Evolutionary conservation across 768 basidiomycete genomes (phyloP), one percentile per base, ranked within the genome.

Genomic region (Leccinum disarticulatum): DNA sequence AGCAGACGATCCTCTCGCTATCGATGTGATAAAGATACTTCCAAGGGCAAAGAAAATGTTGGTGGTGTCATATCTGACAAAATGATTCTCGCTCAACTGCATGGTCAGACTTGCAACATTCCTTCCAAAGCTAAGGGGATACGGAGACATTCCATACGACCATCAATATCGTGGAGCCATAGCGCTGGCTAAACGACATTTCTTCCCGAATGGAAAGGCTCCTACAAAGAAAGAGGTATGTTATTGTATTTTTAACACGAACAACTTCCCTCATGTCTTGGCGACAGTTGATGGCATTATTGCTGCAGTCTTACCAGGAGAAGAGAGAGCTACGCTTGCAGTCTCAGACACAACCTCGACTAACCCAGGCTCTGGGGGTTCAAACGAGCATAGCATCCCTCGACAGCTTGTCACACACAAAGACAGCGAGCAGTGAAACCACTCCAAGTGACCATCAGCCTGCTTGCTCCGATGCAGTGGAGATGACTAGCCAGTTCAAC

Each of bases 61-160:
- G 28, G 67, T 67, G 25, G 41, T 8, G 8, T 41, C 11, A 6
- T 36, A 7, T 60, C 35, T 53, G 9, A 17, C 25, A 9, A 3
- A 6, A n/a, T 25, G 28, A 31, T 47, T 46, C 35, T 48, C 1
- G 27, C 51, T 65, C 15, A 61, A 53, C 33, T 27, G 6, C 8
- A 8, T 43, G 46, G 19, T 58, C 54, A 72, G 70, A 57, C 67
- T 73, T 15, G 61, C 67, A 10, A 52, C 64, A 5, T 71, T 73
- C 46, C 65, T 72, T 54, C 71, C 69, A 1, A 73, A 73, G 38
- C 43, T 72, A 30, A 64, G 69, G 50, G 71, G 69, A 31, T 73
- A 69, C 14, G 70, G 69, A 8, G 59, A 73, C 36, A 61, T 73
- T 3, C 65, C 69, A 7, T 71, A 71, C 13, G 63, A 65, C 14